phyloP scores from a whole-genome alignment of 2,329 filamentous ascomycete genomes.

The Aureobasidium sp. region DNA sequence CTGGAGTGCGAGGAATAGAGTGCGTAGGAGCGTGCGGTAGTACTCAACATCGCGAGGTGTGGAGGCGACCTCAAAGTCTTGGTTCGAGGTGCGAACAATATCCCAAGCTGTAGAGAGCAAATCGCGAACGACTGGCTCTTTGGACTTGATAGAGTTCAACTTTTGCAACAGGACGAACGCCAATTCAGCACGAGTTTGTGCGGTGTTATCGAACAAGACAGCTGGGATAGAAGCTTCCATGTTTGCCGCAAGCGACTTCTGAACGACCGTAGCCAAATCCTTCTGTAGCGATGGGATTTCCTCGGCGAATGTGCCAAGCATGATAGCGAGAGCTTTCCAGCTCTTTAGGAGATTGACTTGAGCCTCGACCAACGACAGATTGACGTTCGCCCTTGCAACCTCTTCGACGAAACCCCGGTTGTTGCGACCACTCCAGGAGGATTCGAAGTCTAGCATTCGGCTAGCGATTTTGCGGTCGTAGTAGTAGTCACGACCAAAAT shows the following conservation, averaged over 20 bases:
- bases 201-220: slow-evolving; percentile 70
- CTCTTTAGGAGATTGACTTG: slow-evolving; percentile 79
- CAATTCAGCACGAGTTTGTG: slow-evolving; percentile 68
- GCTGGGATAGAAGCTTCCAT: slow-evolving; percentile 62
- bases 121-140: slow-evolving; percentile 42
- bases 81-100: slow-evolving; percentile 44
- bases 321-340: slow-evolving; percentile 81
- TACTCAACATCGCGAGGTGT: slow-evolving; percentile 54
- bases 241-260: slow-evolving; percentile 72
- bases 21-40: slow-evolving; percentile 73
- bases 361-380: slow-evolving; percentile 84
- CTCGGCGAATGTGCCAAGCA: slow-evolving; percentile 60
- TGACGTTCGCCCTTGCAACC: slow-evolving; percentile 78
- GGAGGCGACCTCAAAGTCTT: slow-evolving; percentile 52
- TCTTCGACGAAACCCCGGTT: slow-evolving; percentile 70
- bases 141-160: slow-evolving; percentile 42
- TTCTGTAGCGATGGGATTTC: slow-evolving; percentile 51
- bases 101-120: slow-evolving; percentile 54
- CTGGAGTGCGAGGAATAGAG: slow-evolving; percentile 73
- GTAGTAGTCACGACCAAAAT: slow-evolving; percentile 67
- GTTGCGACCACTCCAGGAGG: slow-evolving; percentile 57
- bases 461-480: slow-evolving; percentile 72
- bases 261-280: slow-evolving; percentile 64
- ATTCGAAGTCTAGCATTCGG: slow-evolving; percentile 66
- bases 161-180: slow-evolving; percentile 75